Evolutionary conservation across 2,329 filamentous ascomycete species (phyloP).

Genomic region (Drechslerella coelobrocha): DNA sequence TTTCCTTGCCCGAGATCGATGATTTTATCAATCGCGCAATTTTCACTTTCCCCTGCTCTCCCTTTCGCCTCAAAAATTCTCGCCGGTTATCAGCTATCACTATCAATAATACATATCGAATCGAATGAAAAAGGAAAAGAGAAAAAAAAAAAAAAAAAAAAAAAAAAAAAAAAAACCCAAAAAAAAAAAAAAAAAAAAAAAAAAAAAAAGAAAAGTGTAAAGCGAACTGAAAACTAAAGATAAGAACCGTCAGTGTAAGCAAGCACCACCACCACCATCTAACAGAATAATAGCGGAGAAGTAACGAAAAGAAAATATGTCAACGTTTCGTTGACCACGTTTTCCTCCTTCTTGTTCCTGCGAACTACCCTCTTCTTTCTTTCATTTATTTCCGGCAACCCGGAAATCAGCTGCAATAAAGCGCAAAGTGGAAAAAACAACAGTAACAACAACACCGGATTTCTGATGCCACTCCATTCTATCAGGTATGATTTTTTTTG

Average conservation of each 20-base stretch:
- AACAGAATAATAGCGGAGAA: not conserved
- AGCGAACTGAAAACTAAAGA: slow-evolving; percentile 6
- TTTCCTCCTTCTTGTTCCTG: not conserved
- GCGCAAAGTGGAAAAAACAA: slow-evolving; percentile 10
- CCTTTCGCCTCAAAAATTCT: not conserved
- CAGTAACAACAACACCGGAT: slow-evolving; percentile 34
- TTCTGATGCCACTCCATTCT: slow-evolving; percentile 46
- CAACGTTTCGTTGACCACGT: not conserved
- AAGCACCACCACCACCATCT: not conserved
- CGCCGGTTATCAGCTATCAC: slow-evolving; percentile 28
- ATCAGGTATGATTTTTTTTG: slow-evolving; percentile 38
- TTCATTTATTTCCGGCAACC: not conserved
- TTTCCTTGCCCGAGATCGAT: not conserved
- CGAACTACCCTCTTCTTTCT: not conserved
- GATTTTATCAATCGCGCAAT: not conserved
- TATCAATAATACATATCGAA: slow-evolving; percentile 51
- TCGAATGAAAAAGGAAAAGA: slow-evolving; percentile 33
- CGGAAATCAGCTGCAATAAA: not conserved
- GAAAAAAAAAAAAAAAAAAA: slow-evolving; percentile 36
- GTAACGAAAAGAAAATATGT: not conserved
- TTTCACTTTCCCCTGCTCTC: not conserved
- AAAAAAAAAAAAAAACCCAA: slow-evolving; percentile 48
- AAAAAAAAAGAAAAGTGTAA: slow-evolving; percentile 3
- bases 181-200: slow-evolving; percentile 20
- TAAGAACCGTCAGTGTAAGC: no score